Conservation (phyloP, 495 filamentous ascomycete species). For the Annulohypoxylon stygium region DNA sequence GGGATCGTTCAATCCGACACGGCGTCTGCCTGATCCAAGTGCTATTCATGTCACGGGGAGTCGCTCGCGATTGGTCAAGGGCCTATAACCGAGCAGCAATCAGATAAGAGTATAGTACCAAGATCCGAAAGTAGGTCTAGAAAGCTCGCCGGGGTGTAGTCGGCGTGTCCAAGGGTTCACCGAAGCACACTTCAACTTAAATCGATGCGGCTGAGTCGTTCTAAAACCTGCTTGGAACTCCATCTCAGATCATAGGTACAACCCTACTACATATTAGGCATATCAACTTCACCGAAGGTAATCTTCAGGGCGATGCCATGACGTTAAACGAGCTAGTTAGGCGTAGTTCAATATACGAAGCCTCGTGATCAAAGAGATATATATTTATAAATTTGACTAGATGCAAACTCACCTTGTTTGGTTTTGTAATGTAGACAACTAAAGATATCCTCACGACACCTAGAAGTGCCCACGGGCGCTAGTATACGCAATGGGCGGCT, state of each 20-base stretch:
- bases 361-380: constrained; percentile 1
- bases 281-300: constrained; percentile 12
- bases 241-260: background rate
- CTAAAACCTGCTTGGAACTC: constrained; percentile 15
- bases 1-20: background rate
- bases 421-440: background rate
- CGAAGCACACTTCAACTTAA: constrained; percentile 3
- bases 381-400: constrained; percentile 17
- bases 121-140: background rate
- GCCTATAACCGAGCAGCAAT: background rate
- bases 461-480: background rate
- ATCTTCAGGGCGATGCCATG: constrained; percentile 6
- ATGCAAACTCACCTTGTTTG: background rate
- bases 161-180: constrained; percentile 16
- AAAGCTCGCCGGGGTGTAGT: background rate
- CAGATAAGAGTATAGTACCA: constrained; percentile 1
- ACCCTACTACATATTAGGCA: constrained; percentile 9
- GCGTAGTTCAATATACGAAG: constrained; percentile 17
- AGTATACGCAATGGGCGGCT: constrained; percentile 26
- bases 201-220: constrained; percentile 21
- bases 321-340: background rate
- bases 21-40: background rate
- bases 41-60: background rate
- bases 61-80: background rate
- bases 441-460: background rate